Percentiles rank a stretch among this genome's conserved stretches.
Conservation (phyloP, 202 grass and related monocot species). For the Zizania palustris region DNA sequence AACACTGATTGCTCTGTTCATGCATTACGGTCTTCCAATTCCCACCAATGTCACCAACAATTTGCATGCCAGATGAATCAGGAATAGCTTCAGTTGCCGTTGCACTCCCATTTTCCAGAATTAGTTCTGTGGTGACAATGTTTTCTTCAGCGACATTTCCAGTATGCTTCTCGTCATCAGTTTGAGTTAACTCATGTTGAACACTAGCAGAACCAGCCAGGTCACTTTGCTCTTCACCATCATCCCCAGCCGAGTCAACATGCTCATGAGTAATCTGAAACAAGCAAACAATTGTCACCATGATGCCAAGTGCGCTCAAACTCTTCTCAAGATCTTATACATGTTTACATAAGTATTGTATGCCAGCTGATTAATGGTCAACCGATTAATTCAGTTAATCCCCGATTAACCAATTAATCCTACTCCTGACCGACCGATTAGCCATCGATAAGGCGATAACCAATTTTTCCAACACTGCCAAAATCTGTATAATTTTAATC, state of each 20-base stretch:
- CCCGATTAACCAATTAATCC: too few species aligned
- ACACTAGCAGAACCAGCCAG: conserved; percentile 41
- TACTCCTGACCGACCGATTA: too few species aligned
- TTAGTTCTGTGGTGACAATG: conserved; percentile 35
- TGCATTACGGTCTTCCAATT: conserved; percentile 92
- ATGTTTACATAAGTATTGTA: too few species aligned
- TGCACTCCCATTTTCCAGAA: conserved; percentile 37
- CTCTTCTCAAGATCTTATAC: neutral
- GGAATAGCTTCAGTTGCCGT: conserved; percentile 36
- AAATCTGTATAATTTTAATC: too few species aligned
- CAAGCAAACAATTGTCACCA: conserved; percentile 17
- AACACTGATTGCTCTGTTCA: conserved; percentile 82
- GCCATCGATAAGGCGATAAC: too few species aligned
- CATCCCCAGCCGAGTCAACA: conserved; percentile 28
- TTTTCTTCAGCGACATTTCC: conserved; percentile 55
- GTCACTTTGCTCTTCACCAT: conserved; percentile 39
- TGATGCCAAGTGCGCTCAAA: neutral
- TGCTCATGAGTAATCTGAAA: conserved; percentile 37
- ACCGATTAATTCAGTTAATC: too few species aligned
- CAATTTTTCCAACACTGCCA: too few species aligned
- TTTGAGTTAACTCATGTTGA: conserved; percentile 54
- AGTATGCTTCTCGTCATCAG: conserved; percentile 41
- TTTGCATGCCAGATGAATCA: conserved; percentile 71
- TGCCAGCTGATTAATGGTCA: too few species aligned
- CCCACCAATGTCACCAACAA: conserved; percentile 69